Conservation (phyloP, 2,329 filamentous ascomycete species). For the Botrytis fabae region DNA sequence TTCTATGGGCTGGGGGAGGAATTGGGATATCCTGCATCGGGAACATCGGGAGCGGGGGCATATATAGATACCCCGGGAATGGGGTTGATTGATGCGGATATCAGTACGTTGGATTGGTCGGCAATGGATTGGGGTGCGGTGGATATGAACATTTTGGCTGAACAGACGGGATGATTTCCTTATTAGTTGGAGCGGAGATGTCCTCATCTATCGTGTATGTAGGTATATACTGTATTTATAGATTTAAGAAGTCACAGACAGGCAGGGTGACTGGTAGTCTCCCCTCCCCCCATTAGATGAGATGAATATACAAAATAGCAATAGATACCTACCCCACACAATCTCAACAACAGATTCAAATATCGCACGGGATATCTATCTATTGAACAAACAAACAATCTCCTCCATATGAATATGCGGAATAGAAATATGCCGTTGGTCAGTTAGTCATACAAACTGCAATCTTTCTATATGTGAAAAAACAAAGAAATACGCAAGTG, state of each 20-base stretch:
- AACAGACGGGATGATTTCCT: background rate
- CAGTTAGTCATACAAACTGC: no score
- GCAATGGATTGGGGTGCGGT: slow-evolving; percentile 37
- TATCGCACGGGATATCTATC: no score
- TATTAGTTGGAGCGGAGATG: background rate
- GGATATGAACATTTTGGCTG: background rate
- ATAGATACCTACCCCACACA: background rate
- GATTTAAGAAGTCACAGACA: background rate
- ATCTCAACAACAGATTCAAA: background rate
- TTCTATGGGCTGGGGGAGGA: slow-evolving; percentile 26
- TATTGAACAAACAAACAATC: no score
- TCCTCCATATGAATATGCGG: no score
- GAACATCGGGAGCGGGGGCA: slow-evolving; percentile 13
- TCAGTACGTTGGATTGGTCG: slow-evolving; percentile 37
- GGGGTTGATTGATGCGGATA: slow-evolving; percentile 31
- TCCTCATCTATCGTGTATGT: background rate
- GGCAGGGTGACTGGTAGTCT: background rate
- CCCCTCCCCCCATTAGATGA: background rate
- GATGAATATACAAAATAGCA: no score
- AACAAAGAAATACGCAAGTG: no score
- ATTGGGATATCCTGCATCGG: slow-evolving; percentile 11
- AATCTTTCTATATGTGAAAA: no score
- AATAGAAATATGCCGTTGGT: no score
- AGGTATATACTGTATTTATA: background rate
- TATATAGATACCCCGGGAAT: slow-evolving; percentile 27